Evolutionary conservation across 2,329 filamentous ascomycete genomes (phyloP), one percentile per base, ranked within the genome.

Genomic region (Epichloe sp.): DNA sequence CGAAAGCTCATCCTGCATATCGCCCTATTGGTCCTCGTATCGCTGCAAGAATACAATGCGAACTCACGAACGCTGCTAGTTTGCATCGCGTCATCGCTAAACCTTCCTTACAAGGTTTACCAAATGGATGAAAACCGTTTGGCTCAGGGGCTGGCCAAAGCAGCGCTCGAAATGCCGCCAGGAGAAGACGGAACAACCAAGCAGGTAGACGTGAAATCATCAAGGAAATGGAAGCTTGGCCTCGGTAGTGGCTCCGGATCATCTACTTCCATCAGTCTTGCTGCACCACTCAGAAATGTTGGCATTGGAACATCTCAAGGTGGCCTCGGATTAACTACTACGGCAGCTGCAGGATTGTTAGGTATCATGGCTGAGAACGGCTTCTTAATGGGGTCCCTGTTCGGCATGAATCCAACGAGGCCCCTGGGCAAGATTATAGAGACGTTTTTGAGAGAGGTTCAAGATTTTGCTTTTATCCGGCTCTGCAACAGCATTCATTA

Each of bases 381-480:
- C 5, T 78, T 93, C 15, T 73, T 89, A 42, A 84, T 95, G 34
- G 91, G 90, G 15, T 81, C 85, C 38, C 71, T 97, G 40, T 96
- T 97, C 61, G 93, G 93, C 8, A 87, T 93, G n/a, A 95, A 94
- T 62, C 86, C 86, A 43, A 82, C 84, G 1, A 80, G 83, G 37
- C 90, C 95, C 75, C 86, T 86, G 0, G 81, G 83, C 49, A 84
- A 89, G 64, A 88, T 90, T 75, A 86, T 96, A 75, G 88, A 95
- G 56, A 76, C 83, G n/a, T 95, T 94, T 63, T 79, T 85, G 11
- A 82, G 82, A 58, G 88, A 95, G 56, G 83, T 97, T 15, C 82
- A 88, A 59, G 90, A 97, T 62, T 95, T 96, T 65, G 88, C 81
- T 0, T 87, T 97, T 59, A 68, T 95, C 11, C 86, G 88, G 0